These are phyloP conservation scores for Xylogone sp. DNA, from an alignment of 2,329 filamentous ascomycete genomes.

Conservation along the genomic window DNA sequence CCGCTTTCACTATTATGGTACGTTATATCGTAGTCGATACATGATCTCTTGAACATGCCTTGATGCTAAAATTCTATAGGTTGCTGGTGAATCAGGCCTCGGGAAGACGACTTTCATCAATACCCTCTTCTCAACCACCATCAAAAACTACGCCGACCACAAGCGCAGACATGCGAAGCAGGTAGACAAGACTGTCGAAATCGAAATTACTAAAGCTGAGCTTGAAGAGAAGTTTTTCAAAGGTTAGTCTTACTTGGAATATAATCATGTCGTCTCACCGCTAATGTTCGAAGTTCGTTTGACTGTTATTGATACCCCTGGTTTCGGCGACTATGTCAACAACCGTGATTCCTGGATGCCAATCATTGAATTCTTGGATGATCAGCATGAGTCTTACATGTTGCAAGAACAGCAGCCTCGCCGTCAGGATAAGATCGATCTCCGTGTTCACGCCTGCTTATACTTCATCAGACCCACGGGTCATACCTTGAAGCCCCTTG, in stretches of 20 bases:
- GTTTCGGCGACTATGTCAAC: slow-evolving; percentile 99
- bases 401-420: slow-evolving; percentile 99
- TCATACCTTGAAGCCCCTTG: slow-evolving; percentile 96
- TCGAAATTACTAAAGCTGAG: slow-evolving; percentile 99
- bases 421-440: slow-evolving; percentile 97
- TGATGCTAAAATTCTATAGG: slow-evolving; percentile 45
- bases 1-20: slow-evolving; percentile 99
- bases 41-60: slow-evolving; percentile 8
- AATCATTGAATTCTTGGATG: slow-evolving; percentile 99
- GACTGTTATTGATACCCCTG: slow-evolving; percentile 97
- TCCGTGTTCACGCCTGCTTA: slow-evolving; percentile 95
- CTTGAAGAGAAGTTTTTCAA: slow-evolving; percentile 99
- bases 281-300: slow-evolving; percentile 68
- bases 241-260: slow-evolving; percentile 51
- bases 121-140: slow-evolving; percentile 99
- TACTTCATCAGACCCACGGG: slow-evolving; percentile 99
- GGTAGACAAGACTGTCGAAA: slow-evolving; percentile 99
- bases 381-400: slow-evolving; percentile 99
- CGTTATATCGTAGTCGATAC: no score
- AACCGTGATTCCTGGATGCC: slow-evolving; percentile 99
- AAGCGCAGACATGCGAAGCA: slow-evolving; percentile 99
- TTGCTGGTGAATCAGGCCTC: slow-evolving; percentile 95
- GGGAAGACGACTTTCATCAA: slow-evolving; percentile 99
- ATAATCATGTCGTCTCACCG: slow-evolving; percentile 5
- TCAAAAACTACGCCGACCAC: slow-evolving; percentile 99